phyloP scores from a whole-genome alignment of 768 basidiomycete species.

The Mycena chlorophos region DNA sequence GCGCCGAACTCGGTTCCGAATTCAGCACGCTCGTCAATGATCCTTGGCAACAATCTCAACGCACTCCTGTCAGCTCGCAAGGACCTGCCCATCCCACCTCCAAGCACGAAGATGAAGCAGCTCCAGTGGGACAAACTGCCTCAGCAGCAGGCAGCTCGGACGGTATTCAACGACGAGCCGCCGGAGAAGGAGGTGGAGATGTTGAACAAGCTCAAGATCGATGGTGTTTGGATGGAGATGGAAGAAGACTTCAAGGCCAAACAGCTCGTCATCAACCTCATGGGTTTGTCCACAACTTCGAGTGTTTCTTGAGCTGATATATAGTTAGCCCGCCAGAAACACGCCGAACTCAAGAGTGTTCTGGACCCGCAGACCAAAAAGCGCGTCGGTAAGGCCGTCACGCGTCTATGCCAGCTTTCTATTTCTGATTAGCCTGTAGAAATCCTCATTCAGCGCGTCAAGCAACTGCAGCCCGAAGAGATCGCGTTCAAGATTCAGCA shows the following conservation, averaged over 20 bases:
- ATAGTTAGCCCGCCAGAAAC: conserved; percentile 70
- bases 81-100: conserved; percentile 73
- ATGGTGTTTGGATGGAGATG: conserved; percentile 94
- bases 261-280: conserved; percentile 85
- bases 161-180: conserved; percentile 79
- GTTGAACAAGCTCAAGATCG: conserved; percentile 74
- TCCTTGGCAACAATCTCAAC: conserved; percentile 58
- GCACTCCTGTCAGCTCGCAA: conserved; percentile 68
- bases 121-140: conserved; percentile 99
- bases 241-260: conserved; percentile 98
- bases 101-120: conserved; percentile 94
- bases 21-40: conserved; percentile 60
- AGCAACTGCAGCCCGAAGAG: conserved; percentile 82
- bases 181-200: conserved; percentile 75
- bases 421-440: conserved; percentile 48
- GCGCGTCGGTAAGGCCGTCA: conserved; percentile 73
- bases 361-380: conserved; percentile 91
- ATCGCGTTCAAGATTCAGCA: conserved; percentile 81
- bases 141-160: conserved; percentile 80
- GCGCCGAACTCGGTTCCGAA: conserved; percentile 38
- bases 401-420: too few species aligned
- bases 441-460: conserved; percentile 87
- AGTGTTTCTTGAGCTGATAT: conserved; percentile 6
- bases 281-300: conserved; percentile 55
- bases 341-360: conserved; percentile 88